Base-by-base conservation (phyloP, 805 yeast genomes). In the Nakazawaea wyomingensis region DNA sequence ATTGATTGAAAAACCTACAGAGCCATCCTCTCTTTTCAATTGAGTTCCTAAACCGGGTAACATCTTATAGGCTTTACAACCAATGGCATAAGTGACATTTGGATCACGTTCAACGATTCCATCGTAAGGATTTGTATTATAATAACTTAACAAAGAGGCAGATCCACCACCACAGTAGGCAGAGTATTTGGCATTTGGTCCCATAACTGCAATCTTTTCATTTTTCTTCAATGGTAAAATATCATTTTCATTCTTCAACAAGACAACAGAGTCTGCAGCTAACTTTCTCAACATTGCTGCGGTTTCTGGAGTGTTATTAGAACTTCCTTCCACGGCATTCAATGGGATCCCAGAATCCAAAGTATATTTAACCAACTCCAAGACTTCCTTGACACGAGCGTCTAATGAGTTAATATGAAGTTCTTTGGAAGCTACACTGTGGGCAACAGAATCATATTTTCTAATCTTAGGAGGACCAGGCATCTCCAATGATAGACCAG, bases 121-220 rank as follows among this genome's bases (percentile, higher is more conserved):
- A 13, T 73, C 72, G 39, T 54, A 68, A 4, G 80, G 79, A 16
- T 77, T 60, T 11, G 72, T 64, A n/a, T 65, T 58, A 54, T 75
- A 72, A 54, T 73, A 68, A 5, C 77, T 68, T 19, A 59, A 56
- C 51, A 76, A 59, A 5, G 78, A 62, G 26, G 83, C 82, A 19
- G 82, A 77, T 9, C 85, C 85, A 49, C 85, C 85, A 46, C 85
- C 84, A 20, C 76, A 70, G 49, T 64, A 70, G 33, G 71, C 66
- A 6, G 77, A 64, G 33, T 53, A 56, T 49, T 68, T 74, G 21
- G 77, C 82, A 48, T 74, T 76, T 27, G 84, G 83, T 5, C 85
- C 86, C 52, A 80, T 73, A 17, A 80, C 71, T 2, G 77, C 75
- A 21, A 69, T 61, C 4, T 54, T 61, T 14, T 66, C 68, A 8